These are phyloP conservation scores for Oehlia diaphana DNA, from an alignment of 192 early-diverging fungal genomes.

Conservation along the genomic window DNA sequence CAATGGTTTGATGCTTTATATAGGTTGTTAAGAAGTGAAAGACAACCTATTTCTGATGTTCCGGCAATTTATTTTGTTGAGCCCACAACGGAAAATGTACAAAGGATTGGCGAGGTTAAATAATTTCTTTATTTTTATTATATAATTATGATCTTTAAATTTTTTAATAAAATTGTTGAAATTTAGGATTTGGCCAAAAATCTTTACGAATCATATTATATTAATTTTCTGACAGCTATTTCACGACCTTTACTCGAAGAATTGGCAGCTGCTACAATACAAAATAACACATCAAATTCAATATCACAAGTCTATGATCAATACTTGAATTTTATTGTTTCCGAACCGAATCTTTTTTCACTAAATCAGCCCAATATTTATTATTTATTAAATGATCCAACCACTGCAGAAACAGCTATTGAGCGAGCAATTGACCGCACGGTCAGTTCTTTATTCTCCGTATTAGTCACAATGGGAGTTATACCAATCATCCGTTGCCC, in stretches of 20 bases:
- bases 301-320: conserved; percentile 97
- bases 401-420: conserved; percentile 79
- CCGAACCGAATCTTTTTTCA: conserved; percentile 92
- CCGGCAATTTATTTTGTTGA: conserved; percentile 96
- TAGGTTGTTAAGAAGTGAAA: conserved; percentile 79
- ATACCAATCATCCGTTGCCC: conserved; percentile 92
- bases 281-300: conserved; percentile 70
- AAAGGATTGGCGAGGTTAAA: conserved; percentile 70
- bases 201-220: conserved; percentile 93
- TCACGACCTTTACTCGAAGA: conserved; percentile 91
- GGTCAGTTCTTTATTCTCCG: conserved; percentile 83
- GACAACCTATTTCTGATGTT: conserved; percentile 91
- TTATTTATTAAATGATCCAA: conserved; percentile 78
- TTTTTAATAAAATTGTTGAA: background rate
- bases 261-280: conserved; percentile 81
- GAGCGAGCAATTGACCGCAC: conserved; percentile 77
- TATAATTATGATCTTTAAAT: background rate
- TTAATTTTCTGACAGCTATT: conserved; percentile 91
- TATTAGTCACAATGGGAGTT: conserved; percentile 83
- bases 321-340: conserved; percentile 92
- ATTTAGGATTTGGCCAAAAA: conserved; percentile 81
- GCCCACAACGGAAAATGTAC: conserved; percentile 86
- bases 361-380: conserved; percentile 83
- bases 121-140: background rate
- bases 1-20: conserved; percentile 20